phyloP scores from a whole-genome alignment of 768 basidiomycete genomes.

The Mrakia gelida region DNA sequence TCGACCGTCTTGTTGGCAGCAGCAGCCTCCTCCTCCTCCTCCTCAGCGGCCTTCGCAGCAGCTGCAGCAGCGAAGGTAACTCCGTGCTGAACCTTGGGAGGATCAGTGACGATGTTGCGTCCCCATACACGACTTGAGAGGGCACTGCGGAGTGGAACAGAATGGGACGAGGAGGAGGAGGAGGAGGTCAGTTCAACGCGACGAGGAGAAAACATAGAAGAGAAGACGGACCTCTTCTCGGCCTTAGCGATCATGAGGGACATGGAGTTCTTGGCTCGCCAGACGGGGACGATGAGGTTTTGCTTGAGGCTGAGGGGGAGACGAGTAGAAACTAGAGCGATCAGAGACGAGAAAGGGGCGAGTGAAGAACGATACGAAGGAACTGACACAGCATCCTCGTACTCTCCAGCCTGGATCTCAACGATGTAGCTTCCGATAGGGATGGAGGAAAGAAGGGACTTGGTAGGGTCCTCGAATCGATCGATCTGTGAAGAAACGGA shows the following conservation, averaged over 20 bases:
- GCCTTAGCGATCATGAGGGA: slow-evolving; percentile 94
- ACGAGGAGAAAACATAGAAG: neutral
- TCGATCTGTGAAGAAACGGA: slow-evolving; percentile 22
- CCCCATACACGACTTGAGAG: slow-evolving; percentile 80
- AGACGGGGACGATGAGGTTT: slow-evolving; percentile 84
- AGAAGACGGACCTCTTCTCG: slow-evolving; percentile 72
- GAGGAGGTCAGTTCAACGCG: slow-evolving; percentile 6
- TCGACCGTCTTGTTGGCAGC: slow-evolving; percentile 27
- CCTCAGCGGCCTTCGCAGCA: neutral
- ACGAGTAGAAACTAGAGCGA: slow-evolving; percentile 15
- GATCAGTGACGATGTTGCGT: slow-evolving; percentile 61
- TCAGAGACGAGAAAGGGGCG: neutral
- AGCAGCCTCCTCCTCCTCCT: slow-evolving; percentile 20
- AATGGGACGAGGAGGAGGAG: neutral
- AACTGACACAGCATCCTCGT: slow-evolving; percentile 47
- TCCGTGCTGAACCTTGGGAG: slow-evolving; percentile 21
- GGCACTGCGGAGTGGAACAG: slow-evolving; percentile 55
- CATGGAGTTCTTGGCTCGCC: slow-evolving; percentile 85
- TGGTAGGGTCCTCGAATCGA: slow-evolving; percentile 14
- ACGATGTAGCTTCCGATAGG: slow-evolving; percentile 21
- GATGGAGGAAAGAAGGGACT: neutral
- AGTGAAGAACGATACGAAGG: neutral
- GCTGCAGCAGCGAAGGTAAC: neutral
- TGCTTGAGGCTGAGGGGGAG: slow-evolving; percentile 59
- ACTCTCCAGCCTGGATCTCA: slow-evolving; percentile 56